A percentile compares a stretch with the other conserved stretches of the same genome.
Evolutionary conservation across 83 land plant species (phyloP).

Genomic region (Diphasiastrum complanatum): DNA sequence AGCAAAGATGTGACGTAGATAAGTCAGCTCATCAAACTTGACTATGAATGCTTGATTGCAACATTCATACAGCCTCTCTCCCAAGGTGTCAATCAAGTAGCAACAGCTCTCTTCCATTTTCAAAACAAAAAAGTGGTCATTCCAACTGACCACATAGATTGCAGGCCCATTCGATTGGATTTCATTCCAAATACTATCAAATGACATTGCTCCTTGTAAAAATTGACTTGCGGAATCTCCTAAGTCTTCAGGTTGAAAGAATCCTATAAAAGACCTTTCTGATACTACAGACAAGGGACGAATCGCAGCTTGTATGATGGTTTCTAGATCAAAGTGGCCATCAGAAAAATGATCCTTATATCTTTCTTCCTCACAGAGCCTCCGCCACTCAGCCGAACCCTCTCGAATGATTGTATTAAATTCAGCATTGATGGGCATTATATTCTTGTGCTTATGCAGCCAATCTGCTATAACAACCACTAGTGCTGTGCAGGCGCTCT

Average conservation of each 20-base stretch:
- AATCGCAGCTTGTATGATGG: constrained; percentile 44
- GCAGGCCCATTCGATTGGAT: constrained; percentile 34
- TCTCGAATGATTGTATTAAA: constrained; percentile 64
- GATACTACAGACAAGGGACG: constrained; percentile 44
- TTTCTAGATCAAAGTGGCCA: constrained; percentile 78
- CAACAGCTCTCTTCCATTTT: constrained; percentile 47
- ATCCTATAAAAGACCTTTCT: constrained; percentile 61
- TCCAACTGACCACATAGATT: constrained; percentile 83
- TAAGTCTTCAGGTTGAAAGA: constrained; percentile 52
- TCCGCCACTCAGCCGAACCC: constrained; percentile 79
- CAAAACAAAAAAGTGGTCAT: constrained; percentile 84
- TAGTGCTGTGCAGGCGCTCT: constrained; percentile 79
- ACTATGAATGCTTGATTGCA: constrained; percentile 70
- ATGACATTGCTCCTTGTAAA: constrained; percentile 59
- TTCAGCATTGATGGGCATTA: constrained; percentile 52
- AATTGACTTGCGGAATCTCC: constrained; percentile 49
- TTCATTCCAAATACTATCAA: constrained; percentile 74
- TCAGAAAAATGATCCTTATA: constrained; percentile 48
- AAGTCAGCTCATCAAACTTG: constrained; percentile 56
- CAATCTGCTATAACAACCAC: constrained; percentile 66
- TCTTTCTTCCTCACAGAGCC: constrained; percentile 45
- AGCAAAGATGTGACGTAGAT: too few species aligned
- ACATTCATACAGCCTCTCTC: constrained; percentile 71
- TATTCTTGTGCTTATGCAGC: constrained; percentile 42
- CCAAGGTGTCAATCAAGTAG: constrained; percentile 72